These are phyloP conservation scores for Termitomyces sp. DNA, from an alignment of 768 basidiomycete genomes.

Conservation along the genomic window DNA sequence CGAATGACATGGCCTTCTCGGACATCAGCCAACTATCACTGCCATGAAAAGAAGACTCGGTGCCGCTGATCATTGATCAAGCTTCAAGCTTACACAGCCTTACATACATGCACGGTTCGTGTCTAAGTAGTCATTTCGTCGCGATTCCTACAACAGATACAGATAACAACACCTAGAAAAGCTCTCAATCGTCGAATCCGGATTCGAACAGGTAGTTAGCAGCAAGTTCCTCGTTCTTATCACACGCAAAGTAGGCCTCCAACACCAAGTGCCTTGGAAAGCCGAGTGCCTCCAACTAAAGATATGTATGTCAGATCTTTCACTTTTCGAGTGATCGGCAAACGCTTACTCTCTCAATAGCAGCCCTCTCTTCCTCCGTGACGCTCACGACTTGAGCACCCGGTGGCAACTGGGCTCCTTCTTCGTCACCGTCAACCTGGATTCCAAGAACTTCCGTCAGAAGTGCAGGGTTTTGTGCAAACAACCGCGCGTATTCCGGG, in stretches of 20 bases:
- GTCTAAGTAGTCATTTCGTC: not conserved
- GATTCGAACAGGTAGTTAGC: slow-evolving; percentile 90
- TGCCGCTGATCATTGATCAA: no score
- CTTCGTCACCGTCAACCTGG: slow-evolving; percentile 38
- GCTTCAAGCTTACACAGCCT: not conserved
- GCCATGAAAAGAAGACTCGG: not conserved
- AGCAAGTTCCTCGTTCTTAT: slow-evolving; percentile 95
- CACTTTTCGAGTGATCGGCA: not conserved
- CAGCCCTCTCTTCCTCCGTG: slow-evolving; percentile 83
- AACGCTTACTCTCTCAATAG: slow-evolving; percentile 78
- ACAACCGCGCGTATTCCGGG: slow-evolving; percentile 66
- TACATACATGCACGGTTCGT: not conserved
- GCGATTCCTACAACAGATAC: not conserved
- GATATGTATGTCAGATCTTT: slow-evolving; percentile 5
- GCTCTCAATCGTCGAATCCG: slow-evolving; percentile 47
- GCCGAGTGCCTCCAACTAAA: slow-evolving; percentile 80
- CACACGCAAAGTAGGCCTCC: slow-evolving; percentile 92
- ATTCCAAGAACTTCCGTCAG: slow-evolving; percentile 62
- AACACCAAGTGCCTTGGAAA: slow-evolving; percentile 80
- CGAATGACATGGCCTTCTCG: not conserved
- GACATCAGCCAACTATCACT: not conserved
- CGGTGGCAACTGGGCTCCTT: slow-evolving; percentile 39
- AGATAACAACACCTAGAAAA: not conserved
- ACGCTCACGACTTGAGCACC: slow-evolving; percentile 69
- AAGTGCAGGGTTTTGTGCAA: slow-evolving; percentile 71